Base-by-base conservation (phyloP, 2,329 filamentous ascomycete species). In the Ascocoryne sarcoides region DNA sequence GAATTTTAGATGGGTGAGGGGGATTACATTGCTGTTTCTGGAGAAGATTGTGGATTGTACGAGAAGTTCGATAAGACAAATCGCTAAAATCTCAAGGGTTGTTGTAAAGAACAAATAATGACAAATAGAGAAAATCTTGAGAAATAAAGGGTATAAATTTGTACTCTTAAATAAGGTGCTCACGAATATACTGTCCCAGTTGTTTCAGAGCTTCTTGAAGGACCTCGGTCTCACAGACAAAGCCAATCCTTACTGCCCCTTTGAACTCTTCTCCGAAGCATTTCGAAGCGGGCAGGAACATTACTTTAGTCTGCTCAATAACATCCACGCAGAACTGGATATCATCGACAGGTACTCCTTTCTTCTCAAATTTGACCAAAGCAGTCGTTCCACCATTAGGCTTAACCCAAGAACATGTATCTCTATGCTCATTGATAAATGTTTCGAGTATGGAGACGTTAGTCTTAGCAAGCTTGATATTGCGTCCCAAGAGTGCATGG, bases 361-460 rank as follows among this genome's bases (percentile, higher is more conserved):
- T 71, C 37, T 70, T 68, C 39, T 66, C 68, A 49, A 93, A 86
- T 52, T 73, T 76, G 42, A 93, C 64, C 54, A 93, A 84, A 0
- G 83, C 82, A 7, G 83, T 90, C 2, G 85, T 93, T 0, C 86
- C 87, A 1, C 84, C 85, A 4, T 75, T 75, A 1, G 87, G 87
- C 60, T 76, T 82, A 4, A 79, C 69, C 82, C 83, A 92, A 2
- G 72, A 71, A 52, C 77, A 82, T 5, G 75, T 69, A 47, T 73
- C 71, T 29, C 71, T 67, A 55, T 88, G 73, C 38, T 73, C 70
- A 19, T 78, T 68, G 3, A 89, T 67, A 47, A 86, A 90, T 1
- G 64, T 66, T 43, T 80, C 76, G n/a, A 90, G 59, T 5, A 86
- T 55, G 3, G 64, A 71, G 3, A 83, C 57, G 55, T 92, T 92